These are phyloP conservation scores for Russula abietina DNA, from an alignment of 768 basidiomycete species.

Conservation along the genomic window DNA sequence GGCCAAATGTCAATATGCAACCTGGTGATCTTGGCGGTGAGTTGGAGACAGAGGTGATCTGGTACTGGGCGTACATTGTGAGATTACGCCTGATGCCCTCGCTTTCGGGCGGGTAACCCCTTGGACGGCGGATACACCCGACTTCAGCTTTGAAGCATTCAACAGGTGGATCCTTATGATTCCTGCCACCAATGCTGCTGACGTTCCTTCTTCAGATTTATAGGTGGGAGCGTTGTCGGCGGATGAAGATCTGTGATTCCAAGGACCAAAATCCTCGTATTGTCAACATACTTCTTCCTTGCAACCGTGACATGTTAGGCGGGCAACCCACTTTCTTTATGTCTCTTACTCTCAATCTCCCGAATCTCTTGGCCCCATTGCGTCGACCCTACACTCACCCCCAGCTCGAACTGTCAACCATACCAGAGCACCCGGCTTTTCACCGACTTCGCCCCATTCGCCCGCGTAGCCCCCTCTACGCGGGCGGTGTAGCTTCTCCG, in stretches of 20 bases:
- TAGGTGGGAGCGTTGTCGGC: constrained; percentile 60
- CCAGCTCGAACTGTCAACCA: constrained; percentile 42
- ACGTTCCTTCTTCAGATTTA: constrained; percentile 47
- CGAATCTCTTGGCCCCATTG: too few relatives aligned
- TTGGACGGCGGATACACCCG: constrained; percentile 66
- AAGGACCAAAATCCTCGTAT: constrained; percentile 41
- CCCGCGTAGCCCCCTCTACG: not conserved
- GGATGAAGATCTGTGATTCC: constrained; percentile 69
- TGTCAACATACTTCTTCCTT: constrained; percentile 71
- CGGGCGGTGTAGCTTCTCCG: not conserved
- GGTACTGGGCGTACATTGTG: constrained; percentile 36
- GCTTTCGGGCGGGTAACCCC: constrained; percentile 66
- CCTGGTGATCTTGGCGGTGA: constrained; percentile 64
- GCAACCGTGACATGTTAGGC: too few relatives aligned
- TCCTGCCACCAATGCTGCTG: not conserved
- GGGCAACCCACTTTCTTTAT: too few relatives aligned
- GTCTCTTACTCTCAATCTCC: too few relatives aligned
- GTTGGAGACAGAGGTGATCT: constrained; percentile 69
- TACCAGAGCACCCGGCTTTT: constrained; percentile 36
- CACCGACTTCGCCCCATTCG: constrained; percentile 19
- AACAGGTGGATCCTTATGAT: constrained; percentile 38
- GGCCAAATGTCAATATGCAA: constrained; percentile 41
- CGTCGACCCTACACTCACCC: constrained; percentile 46
- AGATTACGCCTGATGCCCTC: not conserved
- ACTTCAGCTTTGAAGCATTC: constrained; percentile 36